A percentile compares a stretch with the other conserved stretches of the same genome.
phyloP scores from a whole-genome alignment of 176 grass and related monocot species.

The Oryza coarctata region DNA sequence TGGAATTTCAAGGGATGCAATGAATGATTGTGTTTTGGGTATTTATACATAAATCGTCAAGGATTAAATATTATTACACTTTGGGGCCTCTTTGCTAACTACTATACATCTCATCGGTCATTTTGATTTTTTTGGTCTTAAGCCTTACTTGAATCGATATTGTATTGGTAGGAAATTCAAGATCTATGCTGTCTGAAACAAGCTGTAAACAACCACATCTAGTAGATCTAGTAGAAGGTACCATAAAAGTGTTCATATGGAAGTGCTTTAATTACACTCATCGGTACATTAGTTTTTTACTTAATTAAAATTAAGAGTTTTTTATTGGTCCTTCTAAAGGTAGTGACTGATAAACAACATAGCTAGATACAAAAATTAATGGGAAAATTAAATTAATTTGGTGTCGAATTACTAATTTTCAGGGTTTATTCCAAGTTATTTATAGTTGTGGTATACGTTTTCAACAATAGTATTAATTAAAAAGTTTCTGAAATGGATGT shows the following conservation, averaged over 20 bases:
- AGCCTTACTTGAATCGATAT: no score
- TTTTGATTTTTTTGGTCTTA: neutral
- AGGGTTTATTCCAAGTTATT: neutral
- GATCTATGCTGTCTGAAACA: no score
- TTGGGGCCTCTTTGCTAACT: neutral
- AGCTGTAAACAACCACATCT: no score
- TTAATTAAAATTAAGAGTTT: neutral
- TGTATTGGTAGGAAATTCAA: neutral
- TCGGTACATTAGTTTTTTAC: neutral
- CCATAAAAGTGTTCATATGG: no score
- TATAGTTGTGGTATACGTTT: neutral
- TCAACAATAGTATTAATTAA: neutral
- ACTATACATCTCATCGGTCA: neutral
- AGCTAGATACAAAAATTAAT: neutral
- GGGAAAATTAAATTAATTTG: no score
- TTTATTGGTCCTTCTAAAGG: neutral
- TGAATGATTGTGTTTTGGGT: neutral
- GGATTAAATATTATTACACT: neutral
- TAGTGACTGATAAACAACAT: neutral
- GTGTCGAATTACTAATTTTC: neutral
- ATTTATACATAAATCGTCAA: neutral
- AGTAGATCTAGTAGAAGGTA: no score
- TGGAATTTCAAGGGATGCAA: constrained; percentile 3
- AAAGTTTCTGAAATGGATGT: neutral
- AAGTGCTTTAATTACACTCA: neutral